These are phyloP conservation scores for Aegilops tauschii DNA, from an alignment of 176 grass and related monocot species.

Conservation along the genomic window DNA sequence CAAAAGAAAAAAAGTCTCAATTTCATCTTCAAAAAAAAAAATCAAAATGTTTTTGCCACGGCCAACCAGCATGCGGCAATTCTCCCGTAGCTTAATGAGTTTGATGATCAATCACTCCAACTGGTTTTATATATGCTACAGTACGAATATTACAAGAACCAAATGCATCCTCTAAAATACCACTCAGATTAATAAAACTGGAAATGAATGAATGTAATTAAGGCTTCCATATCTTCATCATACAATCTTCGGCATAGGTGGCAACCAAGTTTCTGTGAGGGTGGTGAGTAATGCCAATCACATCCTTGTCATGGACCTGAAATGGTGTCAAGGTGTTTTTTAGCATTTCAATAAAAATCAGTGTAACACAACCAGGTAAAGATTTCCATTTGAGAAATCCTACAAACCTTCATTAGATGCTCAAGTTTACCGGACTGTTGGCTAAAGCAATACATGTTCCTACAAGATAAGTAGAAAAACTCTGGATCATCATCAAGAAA, in stretches of 20 bases:
- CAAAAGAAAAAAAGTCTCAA: too few species aligned
- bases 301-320: conserved; percentile 68
- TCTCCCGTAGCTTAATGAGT: too few species aligned
- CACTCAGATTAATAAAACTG: not conserved
- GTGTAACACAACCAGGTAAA: not conserved
- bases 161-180: conserved; percentile 21
- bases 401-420: conserved; percentile 93
- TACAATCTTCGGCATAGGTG: conserved; percentile 87
- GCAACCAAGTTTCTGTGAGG: conserved; percentile 92
- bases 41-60: too few species aligned
- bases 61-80: too few species aligned
- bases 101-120: too few species aligned
- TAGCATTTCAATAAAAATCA: conserved; percentile 7
- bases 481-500: not conserved
- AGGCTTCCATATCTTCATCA: conserved; percentile 96
- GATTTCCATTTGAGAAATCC: not conserved
- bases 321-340: not conserved
- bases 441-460: conserved; percentile 99
- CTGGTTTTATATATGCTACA: too few species aligned
- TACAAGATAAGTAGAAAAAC: conserved; percentile 30
- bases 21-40: too few species aligned
- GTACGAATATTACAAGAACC: conserved; percentile 18
- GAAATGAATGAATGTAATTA: conserved; percentile 29
- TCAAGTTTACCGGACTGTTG: conserved; percentile 92
- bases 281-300: conserved; percentile 84